Conservation (phyloP, 2,329 filamentous ascomycete genomes). For the Botryotinia globosa region DNA sequence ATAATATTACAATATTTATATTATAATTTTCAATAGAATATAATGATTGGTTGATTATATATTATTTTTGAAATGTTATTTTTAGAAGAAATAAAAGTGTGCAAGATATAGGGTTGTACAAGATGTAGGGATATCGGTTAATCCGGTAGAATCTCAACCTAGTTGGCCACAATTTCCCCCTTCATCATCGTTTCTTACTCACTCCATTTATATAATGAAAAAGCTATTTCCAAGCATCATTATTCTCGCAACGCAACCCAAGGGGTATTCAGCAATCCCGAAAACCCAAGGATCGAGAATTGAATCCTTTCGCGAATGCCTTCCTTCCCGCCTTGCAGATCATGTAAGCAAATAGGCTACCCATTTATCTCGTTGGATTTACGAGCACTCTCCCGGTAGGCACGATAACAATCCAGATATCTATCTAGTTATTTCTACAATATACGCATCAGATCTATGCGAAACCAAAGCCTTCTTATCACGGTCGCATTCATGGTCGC, state of each 20-base stretch:
- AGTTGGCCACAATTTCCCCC: not conserved
- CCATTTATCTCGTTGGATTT: not conserved
- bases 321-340: not conserved
- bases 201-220: not conserved
- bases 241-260: not conserved
- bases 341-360: not conserved
- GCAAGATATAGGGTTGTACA: too few relatives aligned
- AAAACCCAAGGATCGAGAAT: too few relatives aligned
- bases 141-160: not conserved
- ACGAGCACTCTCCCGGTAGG: not conserved
- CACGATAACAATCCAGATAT: not conserved
- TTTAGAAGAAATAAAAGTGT: too few relatives aligned
- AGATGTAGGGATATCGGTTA: too few relatives aligned
- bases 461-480: not conserved
- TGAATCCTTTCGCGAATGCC: slow-evolving; percentile 6
- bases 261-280: too few relatives aligned
- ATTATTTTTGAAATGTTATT: too few relatives aligned
- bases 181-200: not conserved
- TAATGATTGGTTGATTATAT: too few relatives aligned
- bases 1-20: too few relatives aligned
- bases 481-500: not conserved
- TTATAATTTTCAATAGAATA: too few relatives aligned
- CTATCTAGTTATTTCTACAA: not conserved
- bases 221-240: not conserved
- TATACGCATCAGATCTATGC: not conserved